Base-by-base conservation (phyloP, 257 asterid genomes). In the Nicotiana paniculata region DNA sequence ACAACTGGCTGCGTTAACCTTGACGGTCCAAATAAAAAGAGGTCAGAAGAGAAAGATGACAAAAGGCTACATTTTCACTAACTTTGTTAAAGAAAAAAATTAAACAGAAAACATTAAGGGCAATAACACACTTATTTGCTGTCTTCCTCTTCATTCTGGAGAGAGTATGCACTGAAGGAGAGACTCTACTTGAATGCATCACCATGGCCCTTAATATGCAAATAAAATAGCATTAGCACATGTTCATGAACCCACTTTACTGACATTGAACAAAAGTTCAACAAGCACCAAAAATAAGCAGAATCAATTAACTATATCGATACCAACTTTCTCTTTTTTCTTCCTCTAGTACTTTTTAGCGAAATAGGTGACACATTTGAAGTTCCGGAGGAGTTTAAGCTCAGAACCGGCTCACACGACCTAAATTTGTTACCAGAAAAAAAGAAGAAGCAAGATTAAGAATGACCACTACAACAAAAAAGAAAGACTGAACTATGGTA, bases 291-390 rank as follows among this genome's bases (percentile, higher is more conserved):
- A 51, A 39, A 13, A 26, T n/a, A 83, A 55, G 9, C 13, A 81
- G 65, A 68, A 68, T 54, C 46, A 85, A 79, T 68, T 39, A 61
- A 85, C 82, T 43, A 69, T 59, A 76, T 88, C 61, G 86, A 84
- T 86, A 85, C 98, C 21, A 32, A 96, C 98, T 91, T 91, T 86
- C 91, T 92, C 88, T 94, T 94, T 86, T 90, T 96, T 89, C 93
- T 90, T 70, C 93, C 97, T 59, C 90, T 90, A 43, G 90, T 87
- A 74, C 87, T 90, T 86, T 74, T 85, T 64, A 66, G 83, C 11
- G 87, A 89, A 74, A 89, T 77, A 77, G 83, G 64, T 63, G 82
- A 87, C 63, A 81, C 83, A 81, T 89, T 90, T 68, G 82, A 89
- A 83, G 85, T 88, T 82, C 86, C 91, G 54, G 87, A 78, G 80